Conservation (phyloP, 352 stramenopile species). For the Peronospora belbahrii region DNA sequence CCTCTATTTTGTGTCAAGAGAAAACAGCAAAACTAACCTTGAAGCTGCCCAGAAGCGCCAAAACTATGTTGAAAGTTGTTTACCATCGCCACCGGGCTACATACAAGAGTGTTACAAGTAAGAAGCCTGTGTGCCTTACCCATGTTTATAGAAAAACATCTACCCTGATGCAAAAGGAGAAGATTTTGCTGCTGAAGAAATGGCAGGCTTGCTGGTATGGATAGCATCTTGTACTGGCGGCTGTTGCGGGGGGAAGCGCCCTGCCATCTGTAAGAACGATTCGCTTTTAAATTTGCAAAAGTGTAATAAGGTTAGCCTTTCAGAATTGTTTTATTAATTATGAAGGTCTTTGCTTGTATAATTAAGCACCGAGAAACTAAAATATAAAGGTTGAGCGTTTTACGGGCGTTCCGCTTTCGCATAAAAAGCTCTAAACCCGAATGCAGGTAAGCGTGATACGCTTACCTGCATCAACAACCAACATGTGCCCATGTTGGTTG, state of each 20-base stretch:
- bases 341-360: too few relatives aligned
- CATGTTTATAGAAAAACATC: background rate
- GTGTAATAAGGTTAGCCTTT: background rate
- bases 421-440: too few relatives aligned
- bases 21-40: slow-evolving; percentile 5
- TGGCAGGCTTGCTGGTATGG: background rate
- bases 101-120: background rate
- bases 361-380: too few relatives aligned
- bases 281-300: too few relatives aligned
- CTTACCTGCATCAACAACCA: too few relatives aligned
- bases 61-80: slow-evolving; percentile 31
- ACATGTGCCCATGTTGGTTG: too few relatives aligned
- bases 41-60: slow-evolving; percentile 15
- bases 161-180: slow-evolving; percentile 29
- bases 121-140: background rate
- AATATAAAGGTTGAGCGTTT: too few relatives aligned
- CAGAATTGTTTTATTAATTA: background rate
- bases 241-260: slow-evolving; percentile 14
- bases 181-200: slow-evolving; percentile 4
- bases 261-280: slow-evolving; percentile 4
- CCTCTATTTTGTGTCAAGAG: background rate
- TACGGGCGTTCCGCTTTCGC: too few relatives aligned
- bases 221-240: slow-evolving; percentile 1
- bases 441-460: too few relatives aligned
- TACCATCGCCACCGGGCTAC: slow-evolving; percentile 32